Evolutionary conservation across 1,284 basidiomycete species (phyloP).

Genomic region (Amylostereum chailletii): DNA sequence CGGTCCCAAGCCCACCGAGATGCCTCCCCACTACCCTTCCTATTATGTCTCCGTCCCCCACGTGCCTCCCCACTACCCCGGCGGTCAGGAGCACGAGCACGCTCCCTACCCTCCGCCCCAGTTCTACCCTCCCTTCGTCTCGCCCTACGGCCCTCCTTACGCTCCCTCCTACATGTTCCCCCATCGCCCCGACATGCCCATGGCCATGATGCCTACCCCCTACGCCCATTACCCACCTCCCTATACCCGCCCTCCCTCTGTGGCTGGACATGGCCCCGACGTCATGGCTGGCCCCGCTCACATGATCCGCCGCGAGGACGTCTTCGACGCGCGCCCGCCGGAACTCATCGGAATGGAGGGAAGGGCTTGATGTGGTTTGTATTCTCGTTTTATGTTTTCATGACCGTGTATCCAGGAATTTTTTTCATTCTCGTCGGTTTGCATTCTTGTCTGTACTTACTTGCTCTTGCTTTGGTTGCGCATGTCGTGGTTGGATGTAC

Average conservation of each 20-base stretch:
- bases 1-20: constrained; percentile 41
- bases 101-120: constrained; percentile 29
- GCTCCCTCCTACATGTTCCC: constrained; percentile 40
- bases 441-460: no score
- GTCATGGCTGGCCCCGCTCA: constrained; percentile 4
- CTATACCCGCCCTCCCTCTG: constrained; percentile 7
- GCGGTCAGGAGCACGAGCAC: constrained; percentile 38
- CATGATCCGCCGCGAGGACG: constrained; percentile 7
- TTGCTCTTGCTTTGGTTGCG: no score
- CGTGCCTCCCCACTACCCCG: constrained; percentile 29
- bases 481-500: no score
- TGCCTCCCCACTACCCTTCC: constrained; percentile 38
- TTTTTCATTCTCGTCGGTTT: no score
- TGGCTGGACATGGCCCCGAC: constrained; percentile 5
- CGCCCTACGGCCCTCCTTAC: constrained; percentile 36
- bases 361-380: background rate
- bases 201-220: constrained; percentile 18
- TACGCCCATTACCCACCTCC: constrained; percentile 10
- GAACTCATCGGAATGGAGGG: constrained; percentile 10
- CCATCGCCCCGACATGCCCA: constrained; percentile 31
- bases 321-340: constrained; percentile 5
- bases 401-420: no score
- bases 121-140: constrained; percentile 44
- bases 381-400: no score
- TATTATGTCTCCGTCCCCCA: constrained; percentile 34